Evolutionary conservation across 108 stramenopile genomes (phyloP), one percentile per base, ranked within the genome.

Genomic region (Skeletonema grethae): DNA sequence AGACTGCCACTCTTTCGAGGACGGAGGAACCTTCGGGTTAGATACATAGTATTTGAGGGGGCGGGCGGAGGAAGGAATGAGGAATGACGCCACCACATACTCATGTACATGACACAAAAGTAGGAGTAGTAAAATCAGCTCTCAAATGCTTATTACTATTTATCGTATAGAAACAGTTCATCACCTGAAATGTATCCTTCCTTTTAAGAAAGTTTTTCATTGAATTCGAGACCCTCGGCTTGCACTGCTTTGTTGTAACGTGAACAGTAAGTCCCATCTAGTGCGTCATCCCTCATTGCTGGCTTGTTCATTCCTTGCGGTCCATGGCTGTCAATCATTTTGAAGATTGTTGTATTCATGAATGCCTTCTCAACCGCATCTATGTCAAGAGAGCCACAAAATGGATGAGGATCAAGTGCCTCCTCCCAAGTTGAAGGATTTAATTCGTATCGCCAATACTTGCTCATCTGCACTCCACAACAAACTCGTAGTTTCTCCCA

Each of bases 131-230:
- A n/a, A n/a, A n/a, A n/a, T n/a, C n/a, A n/a, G n/a, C n/a, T n/a
- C n/a, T n/a, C n/a, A n/a, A n/a, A n/a, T n/a, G n/a, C n/a, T n/a
- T n/a, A n/a, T n/a, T n/a, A n/a, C n/a, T n/a, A n/a, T n/a, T n/a
- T n/a, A n/a, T n/a, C n/a, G n/a, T n/a, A 60, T 39, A 60, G 15
- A 20, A 60, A 31, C 59, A 60, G 59, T 60, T 60, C 38, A 31
- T 11, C 59, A n/a, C n/a, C n/a, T n/a, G n/a, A n/a, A n/a, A n/a
- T n/a, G n/a, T n/a, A n/a, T n/a, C n/a, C n/a, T n/a, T n/a, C n/a
- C n/a, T n/a, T n/a, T n/a, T n/a, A n/a, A n/a, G n/a, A n/a, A n/a
- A 32, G 35, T 36, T 36, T 6, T 8, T 36, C 1, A 36, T 36
- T 36, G 35, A 36, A 36, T 36, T 36, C 8, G 35, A 36, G 35